A percentile compares a stretch with the other conserved stretches of the same genome.
These are phyloP conservation scores for Lumnitzera littorea DNA, from an alignment of 345 rosid species.

Conservation along the genomic window DNA sequence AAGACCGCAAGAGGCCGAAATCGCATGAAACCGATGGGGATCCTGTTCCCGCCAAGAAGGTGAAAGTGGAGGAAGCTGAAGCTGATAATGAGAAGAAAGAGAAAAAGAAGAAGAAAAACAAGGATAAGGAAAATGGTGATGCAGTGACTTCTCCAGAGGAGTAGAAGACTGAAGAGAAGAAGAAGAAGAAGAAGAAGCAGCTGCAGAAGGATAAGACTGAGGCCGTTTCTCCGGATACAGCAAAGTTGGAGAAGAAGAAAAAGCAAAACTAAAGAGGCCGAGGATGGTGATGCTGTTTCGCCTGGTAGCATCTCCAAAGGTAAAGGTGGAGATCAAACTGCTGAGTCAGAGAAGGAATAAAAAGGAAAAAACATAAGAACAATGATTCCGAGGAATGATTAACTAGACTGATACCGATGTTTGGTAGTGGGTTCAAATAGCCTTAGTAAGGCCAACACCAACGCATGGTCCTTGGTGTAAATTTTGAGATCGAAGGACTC, in stretches of 20 bases:
- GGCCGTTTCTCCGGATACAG: slow-evolving; percentile 29
- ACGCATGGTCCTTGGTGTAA: too few relatives aligned
- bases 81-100: slow-evolving; percentile 38
- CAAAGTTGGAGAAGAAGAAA: slow-evolving; percentile 54
- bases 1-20: slow-evolving; percentile 42
- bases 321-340: slow-evolving; percentile 38
- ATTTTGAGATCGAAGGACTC: too few relatives aligned
- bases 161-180: slow-evolving; percentile 38
- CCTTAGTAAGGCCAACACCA: too few relatives aligned
- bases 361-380: slow-evolving; percentile 56
- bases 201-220: slow-evolving; percentile 22
- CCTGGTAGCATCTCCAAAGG: slow-evolving; percentile 19
- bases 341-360: slow-evolving; percentile 61
- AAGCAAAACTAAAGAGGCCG: slow-evolving; percentile 54
- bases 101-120: slow-evolving; percentile 46
- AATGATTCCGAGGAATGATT: slow-evolving; percentile 30
- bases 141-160: slow-evolving; percentile 17
- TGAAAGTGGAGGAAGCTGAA: slow-evolving; percentile 37
- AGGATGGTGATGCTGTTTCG: slow-evolving; percentile 20
- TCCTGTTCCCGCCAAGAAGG: slow-evolving; percentile 50
- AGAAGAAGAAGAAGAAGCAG: slow-evolving; percentile 17
- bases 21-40: slow-evolving; percentile 30
- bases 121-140: slow-evolving; percentile 40
- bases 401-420: too few relatives aligned
- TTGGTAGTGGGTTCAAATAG: too few relatives aligned